A percentile compares a stretch with the other conserved stretches of the same genome.
Evolutionary conservation across 1,284 basidiomycete species (phyloP).

Genomic region (Flammula alnicola): DNA sequence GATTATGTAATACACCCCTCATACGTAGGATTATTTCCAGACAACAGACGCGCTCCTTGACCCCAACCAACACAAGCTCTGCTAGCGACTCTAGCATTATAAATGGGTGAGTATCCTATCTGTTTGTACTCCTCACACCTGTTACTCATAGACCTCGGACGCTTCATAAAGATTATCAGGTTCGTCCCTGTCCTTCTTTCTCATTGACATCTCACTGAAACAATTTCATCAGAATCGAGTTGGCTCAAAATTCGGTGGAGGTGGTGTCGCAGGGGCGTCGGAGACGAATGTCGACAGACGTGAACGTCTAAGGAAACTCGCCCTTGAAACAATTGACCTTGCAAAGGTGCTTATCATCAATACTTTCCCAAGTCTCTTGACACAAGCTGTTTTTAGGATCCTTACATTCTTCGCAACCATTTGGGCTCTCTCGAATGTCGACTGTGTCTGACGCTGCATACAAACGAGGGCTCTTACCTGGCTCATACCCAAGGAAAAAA

Average conservation of each 20-base stretch:
- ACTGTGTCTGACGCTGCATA: slow-evolving; percentile 96
- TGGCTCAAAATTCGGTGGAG: slow-evolving; percentile 94
- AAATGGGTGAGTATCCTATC: slow-evolving; percentile 18
- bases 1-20: slow-evolving; percentile 29
- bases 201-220: slow-evolving; percentile 13
- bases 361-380: background rate
- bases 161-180: slow-evolving; percentile 47
- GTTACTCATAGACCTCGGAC: slow-evolving; percentile 9
- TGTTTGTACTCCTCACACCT: background rate
- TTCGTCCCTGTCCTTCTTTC: slow-evolving; percentile 21
- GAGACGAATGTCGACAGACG: slow-evolving; percentile 96
- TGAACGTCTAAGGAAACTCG: slow-evolving; percentile 94
- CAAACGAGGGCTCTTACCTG: slow-evolving; percentile 98
- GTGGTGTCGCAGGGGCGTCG: slow-evolving; percentile 90
- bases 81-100: background rate
- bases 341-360: slow-evolving; percentile 68
- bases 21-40: slow-evolving; percentile 7
- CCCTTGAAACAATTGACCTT: slow-evolving; percentile 94
- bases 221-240: slow-evolving; percentile 78
- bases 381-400: slow-evolving; percentile 65
- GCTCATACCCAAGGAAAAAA: slow-evolving; percentile 99
- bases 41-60: no score
- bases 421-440: slow-evolving; percentile 97
- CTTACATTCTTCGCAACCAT: slow-evolving; percentile 98
- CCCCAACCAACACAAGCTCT: background rate